Percentiles rank a stretch among this genome's conserved stretches.
phyloP scores from a whole-genome alignment of 805 yeast genomes.

The Pichia kluyveri region DNA sequence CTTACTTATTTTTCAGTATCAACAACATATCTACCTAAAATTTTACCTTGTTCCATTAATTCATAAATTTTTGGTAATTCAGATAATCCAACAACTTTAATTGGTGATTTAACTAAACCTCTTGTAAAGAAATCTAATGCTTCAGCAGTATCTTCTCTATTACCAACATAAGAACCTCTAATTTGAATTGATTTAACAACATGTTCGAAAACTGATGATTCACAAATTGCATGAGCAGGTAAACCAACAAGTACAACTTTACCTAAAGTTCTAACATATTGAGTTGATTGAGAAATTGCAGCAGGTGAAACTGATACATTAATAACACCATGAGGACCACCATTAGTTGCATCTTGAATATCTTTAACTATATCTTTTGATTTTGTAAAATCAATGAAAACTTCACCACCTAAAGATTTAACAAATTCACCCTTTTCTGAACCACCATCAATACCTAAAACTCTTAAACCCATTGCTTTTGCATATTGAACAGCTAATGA shows the following conservation, averaged over 20 bases:
- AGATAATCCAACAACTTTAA: conserved; percentile 70
- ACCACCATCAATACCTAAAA: conserved; percentile 70
- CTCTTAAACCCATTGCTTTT: conserved; percentile 65
- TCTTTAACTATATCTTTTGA: conserved; percentile 34
- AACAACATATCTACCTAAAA: conserved; percentile 84
- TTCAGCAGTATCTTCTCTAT: conserved; percentile 79
- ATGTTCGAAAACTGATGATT: conserved; percentile 62
- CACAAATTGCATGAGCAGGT: conserved; percentile 72
- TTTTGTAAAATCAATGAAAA: conserved; percentile 45
- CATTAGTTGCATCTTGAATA: conserved; percentile 34
- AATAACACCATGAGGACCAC: conserved; percentile 61
- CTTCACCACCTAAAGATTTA: conserved; percentile 54
- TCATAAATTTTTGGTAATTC: conserved; percentile 61
- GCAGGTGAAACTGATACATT: conserved; percentile 52
- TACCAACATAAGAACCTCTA: conserved; percentile 83
- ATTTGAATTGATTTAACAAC: conserved; percentile 68
- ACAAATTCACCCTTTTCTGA: conserved; percentile 50
- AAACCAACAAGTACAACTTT: conserved; percentile 60
- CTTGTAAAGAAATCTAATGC: conserved; percentile 64
- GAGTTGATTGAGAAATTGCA: conserved; percentile 47
- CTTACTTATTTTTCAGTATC: conserved; percentile 53
- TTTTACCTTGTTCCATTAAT: conserved; percentile 78
- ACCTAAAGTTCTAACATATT: conserved; percentile 52
- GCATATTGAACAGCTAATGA: conserved; percentile 72
- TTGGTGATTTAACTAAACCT: conserved; percentile 56